Evolutionary conservation across 2,329 filamentous ascomycete species (phyloP).

Genomic region (Pseudogymnoascus sp.): DNA sequence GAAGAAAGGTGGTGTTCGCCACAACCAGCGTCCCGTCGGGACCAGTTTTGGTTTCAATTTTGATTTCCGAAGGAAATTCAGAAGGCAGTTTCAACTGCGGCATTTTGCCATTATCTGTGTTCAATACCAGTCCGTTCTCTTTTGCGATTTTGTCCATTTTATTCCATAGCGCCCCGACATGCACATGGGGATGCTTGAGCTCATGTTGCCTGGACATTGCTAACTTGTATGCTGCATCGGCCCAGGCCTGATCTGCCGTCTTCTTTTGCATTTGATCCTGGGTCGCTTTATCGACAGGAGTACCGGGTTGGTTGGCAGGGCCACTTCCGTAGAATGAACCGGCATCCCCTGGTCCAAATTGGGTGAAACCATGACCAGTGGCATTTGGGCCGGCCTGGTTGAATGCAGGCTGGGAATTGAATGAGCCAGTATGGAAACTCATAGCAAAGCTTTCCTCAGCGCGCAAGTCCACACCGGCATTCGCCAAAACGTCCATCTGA

Average conservation of each 20-base stretch:
- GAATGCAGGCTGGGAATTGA: slow-evolving; percentile 35
- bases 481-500: slow-evolving; percentile 72
- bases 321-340: slow-evolving; percentile 57
- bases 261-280: slow-evolving; percentile 61
- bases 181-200: slow-evolving; percentile 46
- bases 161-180: slow-evolving; percentile 20
- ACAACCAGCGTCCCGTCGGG: slow-evolving; percentile 56
- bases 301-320: slow-evolving; percentile 54
- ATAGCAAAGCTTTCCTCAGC: slow-evolving; percentile 80
- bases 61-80: slow-evolving; percentile 32
- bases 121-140: slow-evolving; percentile 49
- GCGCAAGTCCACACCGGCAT: slow-evolving; percentile 77
- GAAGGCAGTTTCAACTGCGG: slow-evolving; percentile 26
- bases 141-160: slow-evolving; percentile 50
- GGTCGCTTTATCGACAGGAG: slow-evolving; percentile 35
- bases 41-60: slow-evolving; percentile 46
- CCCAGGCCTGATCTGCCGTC: slow-evolving; percentile 57
- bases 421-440: slow-evolving; percentile 51
- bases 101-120: slow-evolving; percentile 50
- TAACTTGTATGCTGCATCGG: slow-evolving; percentile 47
- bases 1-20: slow-evolving; percentile 60
- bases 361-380: slow-evolving; percentile 40
- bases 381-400: slow-evolving; percentile 32
- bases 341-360: slow-evolving; percentile 47
- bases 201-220: slow-evolving; percentile 50